Evolutionary conservation across 2,329 filamentous ascomycete species (phyloP), one percentile per base, ranked within the genome.

Genomic region (Sarocladiaceae sp.): DNA sequence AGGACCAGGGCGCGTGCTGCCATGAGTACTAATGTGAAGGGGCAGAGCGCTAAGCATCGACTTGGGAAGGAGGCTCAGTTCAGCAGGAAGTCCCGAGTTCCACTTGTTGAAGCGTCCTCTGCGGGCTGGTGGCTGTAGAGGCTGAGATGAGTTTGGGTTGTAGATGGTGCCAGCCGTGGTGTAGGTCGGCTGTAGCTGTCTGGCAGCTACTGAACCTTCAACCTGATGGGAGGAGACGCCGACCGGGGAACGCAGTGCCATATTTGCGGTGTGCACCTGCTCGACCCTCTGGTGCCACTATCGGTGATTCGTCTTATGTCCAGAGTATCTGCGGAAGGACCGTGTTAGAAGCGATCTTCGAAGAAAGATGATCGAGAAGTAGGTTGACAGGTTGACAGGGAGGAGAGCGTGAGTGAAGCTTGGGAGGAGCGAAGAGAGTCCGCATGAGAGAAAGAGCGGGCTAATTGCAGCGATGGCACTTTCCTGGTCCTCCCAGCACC

Each of bases 101-200:
- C 63, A 69, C 56, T 70, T 72, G 51, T 66, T 53, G 26, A 65
- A 62, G 43, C 74, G 69, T 13, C 70, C 70, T 49, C 73, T 70
- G 45, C 74, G 70, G 46, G 68, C 58, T 24, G 74, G 74, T 34
- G 74, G 66, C 48, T 76, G 73, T 20, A 77, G 60, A 12, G 70
- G 69, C 33, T 67, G 63, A 12, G 64, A 56, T 12, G 64, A 58
- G 47, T 64, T 37, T 29, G 73, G 72, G 26, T 74, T 73, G 58
- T 74, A 77, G 37, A 75, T 63, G 3, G 74, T 76, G n/a, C 74
- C 74, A 18, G 74, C 74, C 6, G 74, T 78, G 13, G 73, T 78
- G 53, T 76, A 78, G 34, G 67, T 70, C 20, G 63, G 62, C 48
- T 67, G 65, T 45, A 63, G 61, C 50, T 67, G 65, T 45, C 54